Conservation (phyloP, 2,329 filamentous ascomycete species). For the Penicillium nordicum region DNA sequence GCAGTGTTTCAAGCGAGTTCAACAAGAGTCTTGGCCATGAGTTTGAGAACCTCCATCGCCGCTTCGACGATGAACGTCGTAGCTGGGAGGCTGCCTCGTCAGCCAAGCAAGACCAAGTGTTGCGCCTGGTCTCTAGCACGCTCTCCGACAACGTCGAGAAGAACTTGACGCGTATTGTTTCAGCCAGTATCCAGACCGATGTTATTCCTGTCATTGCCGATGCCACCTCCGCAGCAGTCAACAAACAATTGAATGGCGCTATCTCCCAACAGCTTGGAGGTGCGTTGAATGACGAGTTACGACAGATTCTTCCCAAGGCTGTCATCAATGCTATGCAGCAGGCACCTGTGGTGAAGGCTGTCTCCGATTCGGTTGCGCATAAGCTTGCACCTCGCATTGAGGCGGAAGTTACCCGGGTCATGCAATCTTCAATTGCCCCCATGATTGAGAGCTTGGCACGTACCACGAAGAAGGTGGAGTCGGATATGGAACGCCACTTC, state of each 20-base stretch:
- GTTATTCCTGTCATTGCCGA: slow-evolving; percentile 73
- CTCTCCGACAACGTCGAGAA: slow-evolving; percentile 70
- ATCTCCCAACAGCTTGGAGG: slow-evolving; percentile 65
- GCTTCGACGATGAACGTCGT: slow-evolving; percentile 67
- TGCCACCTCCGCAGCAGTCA: slow-evolving; percentile 64
- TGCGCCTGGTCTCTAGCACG: slow-evolving; percentile 65
- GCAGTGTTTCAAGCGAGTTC: slow-evolving; percentile 48
- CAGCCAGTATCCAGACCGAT: slow-evolving; percentile 68
- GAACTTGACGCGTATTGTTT: slow-evolving; percentile 72
- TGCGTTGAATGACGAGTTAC: slow-evolving; percentile 69
- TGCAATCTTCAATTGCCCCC: slow-evolving; percentile 64
- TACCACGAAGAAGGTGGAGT: slow-evolving; percentile 64
- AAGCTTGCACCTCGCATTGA: slow-evolving; percentile 67
- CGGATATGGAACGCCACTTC: slow-evolving; percentile 64
- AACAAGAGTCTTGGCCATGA: slow-evolving; percentile 48
- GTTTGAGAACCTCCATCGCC: slow-evolving; percentile 55
- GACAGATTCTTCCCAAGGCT: slow-evolving; percentile 64
- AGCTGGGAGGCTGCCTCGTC: slow-evolving; percentile 60
- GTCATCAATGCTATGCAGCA: slow-evolving; percentile 68
- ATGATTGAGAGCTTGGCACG: slow-evolving; percentile 64
- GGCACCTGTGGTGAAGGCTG: slow-evolving; percentile 66
- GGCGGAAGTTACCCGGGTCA: slow-evolving; percentile 59
- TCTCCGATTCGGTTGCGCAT: slow-evolving; percentile 69
- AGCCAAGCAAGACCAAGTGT: slow-evolving; percentile 66
- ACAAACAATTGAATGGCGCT: slow-evolving; percentile 66